phyloP scores from a whole-genome alignment of 1,284 basidiomycete genomes.

The Termitomyces sp. region DNA sequence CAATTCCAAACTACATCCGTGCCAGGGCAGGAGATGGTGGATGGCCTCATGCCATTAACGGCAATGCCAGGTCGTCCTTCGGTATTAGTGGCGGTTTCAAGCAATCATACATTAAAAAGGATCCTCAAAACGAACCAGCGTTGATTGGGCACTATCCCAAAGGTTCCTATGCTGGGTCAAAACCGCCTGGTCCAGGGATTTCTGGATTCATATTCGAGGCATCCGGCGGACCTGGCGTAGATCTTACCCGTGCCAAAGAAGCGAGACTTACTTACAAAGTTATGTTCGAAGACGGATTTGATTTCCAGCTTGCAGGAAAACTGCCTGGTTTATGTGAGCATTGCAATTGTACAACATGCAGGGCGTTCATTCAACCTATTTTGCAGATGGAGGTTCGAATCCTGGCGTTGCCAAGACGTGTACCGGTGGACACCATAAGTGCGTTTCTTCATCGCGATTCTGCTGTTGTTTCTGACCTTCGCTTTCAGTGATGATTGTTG shows the following conservation, averaged over 20 bases:
- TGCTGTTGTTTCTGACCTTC: background rate
- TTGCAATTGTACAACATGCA: background rate
- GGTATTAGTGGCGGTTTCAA: slow-evolving; percentile 9
- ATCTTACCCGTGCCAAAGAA: slow-evolving; percentile 32
- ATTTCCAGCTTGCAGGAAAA: slow-evolving; percentile 21
- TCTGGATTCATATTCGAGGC: slow-evolving; percentile 48
- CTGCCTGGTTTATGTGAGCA: slow-evolving; percentile 22
- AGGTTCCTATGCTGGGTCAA: slow-evolving; percentile 40
- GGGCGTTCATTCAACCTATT: background rate
- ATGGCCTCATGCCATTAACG: background rate
- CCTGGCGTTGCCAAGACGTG: slow-evolving; percentile 22
- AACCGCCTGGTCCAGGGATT: slow-evolving; percentile 24
- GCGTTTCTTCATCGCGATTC: background rate
- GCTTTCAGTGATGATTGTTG: slow-evolving; percentile 29
- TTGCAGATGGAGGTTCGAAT: slow-evolving; percentile 12
- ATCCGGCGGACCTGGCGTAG: slow-evolving; percentile 24
- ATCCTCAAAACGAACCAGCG: slow-evolving; percentile 18
- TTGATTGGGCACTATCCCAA: slow-evolving; percentile 27
- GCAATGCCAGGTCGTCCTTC: slow-evolving; percentile 1
- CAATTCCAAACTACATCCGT: slow-evolving; percentile 5
- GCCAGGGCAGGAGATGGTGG: background rate
- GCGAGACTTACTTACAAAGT: slow-evolving; percentile 41
- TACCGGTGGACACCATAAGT: slow-evolving; percentile 39
- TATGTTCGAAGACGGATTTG: slow-evolving; percentile 13
- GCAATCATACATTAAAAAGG: slow-evolving; percentile 11